Evolutionary conservation across 371 early-diverging fungal genomes (phyloP), one percentile per base, ranked within the genome.

Genomic region (Sporodiniella umbellata): DNA sequence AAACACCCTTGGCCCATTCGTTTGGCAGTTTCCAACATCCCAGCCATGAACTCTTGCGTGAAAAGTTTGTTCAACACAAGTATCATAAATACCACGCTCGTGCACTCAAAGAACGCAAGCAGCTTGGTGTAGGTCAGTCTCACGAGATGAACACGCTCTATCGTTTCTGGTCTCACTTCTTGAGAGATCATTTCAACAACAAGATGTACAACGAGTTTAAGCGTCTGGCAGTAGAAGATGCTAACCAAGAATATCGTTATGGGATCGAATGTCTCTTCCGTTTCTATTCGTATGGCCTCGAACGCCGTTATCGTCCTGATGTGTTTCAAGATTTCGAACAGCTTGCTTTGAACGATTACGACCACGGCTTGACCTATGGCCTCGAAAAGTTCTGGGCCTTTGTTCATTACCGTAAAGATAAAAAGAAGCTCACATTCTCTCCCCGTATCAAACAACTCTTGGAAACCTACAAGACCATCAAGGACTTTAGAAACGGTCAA

Each of bases 81-180:
- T 96, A 95, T 68, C 79, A 89, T 74, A 90, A 92, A 68, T 96
- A 92, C 78, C 95, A 92, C 57, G 88, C 86, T 60, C 89, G 91
- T 73, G 97, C 97, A 8, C 69, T 94, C 37, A 86, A 84, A 43
- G 97, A 96, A 62, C 94, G 97, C 61, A 92, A 92, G 67, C 83
- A 84, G 48, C 78, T 87, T 24, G 97, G 97, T 11, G 75, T 81
- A 4, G 96, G 97, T 15, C 88, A 86, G 31, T 90, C 91, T n/a
- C 94, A 92, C 53, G 97, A 95, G 66, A 96, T 96, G 97, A 96
- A 96, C 79, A 95, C 95, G 3, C 74, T 96, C 47, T 96, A 88
- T 83, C 87, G 96, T n/a, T 96, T 96, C 89, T 96, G 97, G 97
- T 92, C 90, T 31, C 95, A 96, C 74, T 96, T 95, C 64, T 76